phyloP scores from a whole-genome alignment of 2,329 filamentous ascomycete species.

The Arthrinium puccinioides region DNA sequence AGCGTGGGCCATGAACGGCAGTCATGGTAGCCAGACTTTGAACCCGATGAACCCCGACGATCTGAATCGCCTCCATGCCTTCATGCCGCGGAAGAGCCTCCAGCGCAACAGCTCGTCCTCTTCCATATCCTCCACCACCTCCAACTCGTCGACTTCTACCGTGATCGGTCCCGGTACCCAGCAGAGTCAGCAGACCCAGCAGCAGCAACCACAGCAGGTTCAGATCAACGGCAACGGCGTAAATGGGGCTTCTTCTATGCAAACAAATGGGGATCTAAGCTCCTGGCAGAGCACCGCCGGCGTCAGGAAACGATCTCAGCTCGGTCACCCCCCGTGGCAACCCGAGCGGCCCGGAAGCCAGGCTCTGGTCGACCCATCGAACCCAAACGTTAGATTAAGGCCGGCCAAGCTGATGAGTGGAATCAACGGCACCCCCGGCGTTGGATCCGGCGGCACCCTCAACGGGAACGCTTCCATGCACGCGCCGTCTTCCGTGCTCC shows the following conservation, averaged over 20 bases:
- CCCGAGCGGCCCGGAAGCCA: constrained; percentile 25
- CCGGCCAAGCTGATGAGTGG: too few species aligned
- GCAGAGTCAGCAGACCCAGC: neutral
- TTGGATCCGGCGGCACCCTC: constrained; percentile 28
- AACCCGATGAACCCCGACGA: constrained; percentile 77
- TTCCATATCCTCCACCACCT: constrained; percentile 64
- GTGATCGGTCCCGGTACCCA: constrained; percentile 23
- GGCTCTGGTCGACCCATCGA: too few species aligned
- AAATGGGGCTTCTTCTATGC: constrained; percentile 50
- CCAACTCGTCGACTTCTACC: constrained; percentile 54
- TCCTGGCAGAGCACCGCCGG: constrained; percentile 41
- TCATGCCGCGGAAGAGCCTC: constrained; percentile 79
- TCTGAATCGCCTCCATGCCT: constrained; percentile 77
- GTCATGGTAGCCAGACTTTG: constrained; percentile 30
- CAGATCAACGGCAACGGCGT: constrained; percentile 4
- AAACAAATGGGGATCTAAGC: constrained; percentile 38
- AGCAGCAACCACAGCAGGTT: constrained; percentile 16
- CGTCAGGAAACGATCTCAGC: constrained; percentile 44
- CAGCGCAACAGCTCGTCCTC: constrained; percentile 89
- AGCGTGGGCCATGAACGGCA: constrained; percentile 57
- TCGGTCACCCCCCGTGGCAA: constrained; percentile 47
- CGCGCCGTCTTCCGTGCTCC: constrained; percentile 28
- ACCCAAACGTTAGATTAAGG: too few species aligned
- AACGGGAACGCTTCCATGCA: constrained; percentile 35
- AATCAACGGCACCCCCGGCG: neutral